Base-by-base conservation (phyloP, 306 rosid species). In the Fragaria nilgerrensis region DNA sequence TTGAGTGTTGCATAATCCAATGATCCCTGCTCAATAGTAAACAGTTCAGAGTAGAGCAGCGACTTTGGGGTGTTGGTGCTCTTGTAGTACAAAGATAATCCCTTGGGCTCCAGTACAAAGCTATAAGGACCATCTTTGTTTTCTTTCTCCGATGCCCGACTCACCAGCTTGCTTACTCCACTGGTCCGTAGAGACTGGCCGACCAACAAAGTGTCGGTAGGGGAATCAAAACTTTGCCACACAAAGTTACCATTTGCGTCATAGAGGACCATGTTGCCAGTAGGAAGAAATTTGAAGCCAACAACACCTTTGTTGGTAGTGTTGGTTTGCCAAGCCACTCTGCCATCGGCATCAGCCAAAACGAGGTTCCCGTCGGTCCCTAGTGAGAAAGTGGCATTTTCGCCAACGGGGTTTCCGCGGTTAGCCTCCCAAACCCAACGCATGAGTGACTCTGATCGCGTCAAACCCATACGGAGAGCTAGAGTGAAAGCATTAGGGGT, bases 361-460 rank as follows among this genome's bases (percentile, higher is more conserved):
- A 89, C 89, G 10, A 91, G 86, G 77, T 89, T 89, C 0, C 92
- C 92, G 34, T 87, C 66, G 22, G 70, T 49, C 0, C 81, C 76
- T 9, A 91, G 74, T 0, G 85, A 68, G 36, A 87, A 80, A 0
- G 91, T 86, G 72, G 92, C 94, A 17, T 89, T 86, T 52, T 86
- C 86, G 0, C 81, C 63, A 1, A 87, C 89, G 0, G 86, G 92
- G 71, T 86, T 86, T 68, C 88, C 83, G 9, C 90, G 61, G 3
- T 89, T 88, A 25, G 94, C 94, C 68, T 88, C 94, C 94, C 92
- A 91, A 2, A 89, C 94, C 90, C 94, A 89, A 0, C 87, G 82
- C 3, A 76, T 78, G 3, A 86, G 47, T 0, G 84, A 81, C 63
- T 88, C 90, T 0, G 91, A 86, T 5, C 87, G 88, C 2, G 12